A percentile compares a stretch with the other conserved stretches of the same genome.
Evolutionary conservation across 495 filamentous ascomycete species (phyloP).

Genomic region (Penicillium argentinense): DNA sequence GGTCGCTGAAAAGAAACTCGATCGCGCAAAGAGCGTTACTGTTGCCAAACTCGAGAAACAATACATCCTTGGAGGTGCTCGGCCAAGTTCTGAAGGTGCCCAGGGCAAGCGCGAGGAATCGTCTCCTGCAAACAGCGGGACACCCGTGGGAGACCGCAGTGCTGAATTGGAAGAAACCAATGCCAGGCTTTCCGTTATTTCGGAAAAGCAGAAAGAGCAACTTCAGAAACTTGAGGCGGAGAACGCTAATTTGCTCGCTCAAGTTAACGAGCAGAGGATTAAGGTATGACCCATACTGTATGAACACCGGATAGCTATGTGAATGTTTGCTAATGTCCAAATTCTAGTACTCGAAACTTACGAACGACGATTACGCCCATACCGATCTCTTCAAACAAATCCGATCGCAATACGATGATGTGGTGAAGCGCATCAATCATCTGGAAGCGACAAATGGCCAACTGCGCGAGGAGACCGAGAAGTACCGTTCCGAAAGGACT

Average conservation of each 20-base stretch:
- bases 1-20: slow-evolving; percentile 90
- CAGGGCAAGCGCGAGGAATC: slow-evolving; percentile 56
- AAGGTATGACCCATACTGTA: slow-evolving; percentile 39
- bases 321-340: slow-evolving; percentile 4
- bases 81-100: slow-evolving; percentile 48
- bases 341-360: slow-evolving; percentile 62
- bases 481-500: slow-evolving; percentile 79
- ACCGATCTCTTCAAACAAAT: slow-evolving; percentile 91
- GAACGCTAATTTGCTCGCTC: slow-evolving; percentile 73
- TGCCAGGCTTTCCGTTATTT: slow-evolving; percentile 70
- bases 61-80: slow-evolving; percentile 64
- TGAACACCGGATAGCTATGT: slow-evolving; percentile 1
- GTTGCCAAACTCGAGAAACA: slow-evolving; percentile 93
- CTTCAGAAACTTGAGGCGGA: slow-evolving; percentile 73
- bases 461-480: slow-evolving; percentile 80
- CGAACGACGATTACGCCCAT: slow-evolving; percentile 90
- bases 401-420: slow-evolving; percentile 86
- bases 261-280: slow-evolving; percentile 69
- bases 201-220: slow-evolving; percentile 83
- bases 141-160: slow-evolving; percentile 46
- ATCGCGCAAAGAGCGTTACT: slow-evolving; percentile 80
- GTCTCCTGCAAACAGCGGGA: slow-evolving; percentile 56
- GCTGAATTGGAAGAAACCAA: slow-evolving; percentile 66
- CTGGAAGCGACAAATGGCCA: slow-evolving; percentile 85
- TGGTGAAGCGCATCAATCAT: slow-evolving; percentile 87